phyloP scores from a whole-genome alignment of 2,329 filamentous ascomycete species.

The Coleophoma crateriformis region DNA sequence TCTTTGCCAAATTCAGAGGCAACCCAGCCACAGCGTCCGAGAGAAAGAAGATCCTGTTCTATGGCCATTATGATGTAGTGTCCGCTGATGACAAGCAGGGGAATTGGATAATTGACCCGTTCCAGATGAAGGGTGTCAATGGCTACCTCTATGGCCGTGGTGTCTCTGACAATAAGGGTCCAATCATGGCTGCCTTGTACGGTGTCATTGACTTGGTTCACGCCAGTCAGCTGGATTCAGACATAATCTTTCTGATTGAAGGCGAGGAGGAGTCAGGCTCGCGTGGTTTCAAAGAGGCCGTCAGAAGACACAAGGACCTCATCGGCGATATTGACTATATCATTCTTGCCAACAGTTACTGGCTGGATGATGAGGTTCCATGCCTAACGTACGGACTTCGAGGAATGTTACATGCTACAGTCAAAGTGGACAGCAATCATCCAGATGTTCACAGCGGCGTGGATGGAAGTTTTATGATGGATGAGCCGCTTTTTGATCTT shows the following conservation, averaged over 20 bases:
- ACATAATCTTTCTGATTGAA: conserved; percentile 91
- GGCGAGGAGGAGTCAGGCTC: conserved; percentile 96
- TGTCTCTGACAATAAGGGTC: conserved; percentile 97
- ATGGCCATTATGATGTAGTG: conserved; percentile 97
- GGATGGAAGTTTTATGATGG: conserved; percentile 85
- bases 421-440: conserved; percentile 78
- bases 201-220: conserved; percentile 86
- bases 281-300: conserved; percentile 79
- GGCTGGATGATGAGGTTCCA: conserved; percentile 92
- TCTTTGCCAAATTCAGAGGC: conserved; percentile 81
- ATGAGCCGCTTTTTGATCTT: conserved; percentile 88
- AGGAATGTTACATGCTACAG: conserved; percentile 87
- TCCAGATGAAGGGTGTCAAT: conserved; percentile 81
- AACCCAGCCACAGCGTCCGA: conserved; percentile 59
- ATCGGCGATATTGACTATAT: conserved; percentile 95
- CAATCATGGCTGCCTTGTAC: conserved; percentile 88
- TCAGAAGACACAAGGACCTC: conserved; percentile 71
- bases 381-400: conserved; percentile 92
- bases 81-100: conserved; percentile 76
- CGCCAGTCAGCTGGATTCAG: conserved; percentile 76
- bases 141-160: conserved; percentile 93
- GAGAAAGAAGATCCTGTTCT: conserved; percentile 87
- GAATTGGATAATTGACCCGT: conserved; percentile 86
- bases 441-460: conserved; percentile 94
- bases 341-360: conserved; percentile 94